Conservation (phyloP, 1,284 basidiomycete species). For the Sutorius eximius region DNA sequence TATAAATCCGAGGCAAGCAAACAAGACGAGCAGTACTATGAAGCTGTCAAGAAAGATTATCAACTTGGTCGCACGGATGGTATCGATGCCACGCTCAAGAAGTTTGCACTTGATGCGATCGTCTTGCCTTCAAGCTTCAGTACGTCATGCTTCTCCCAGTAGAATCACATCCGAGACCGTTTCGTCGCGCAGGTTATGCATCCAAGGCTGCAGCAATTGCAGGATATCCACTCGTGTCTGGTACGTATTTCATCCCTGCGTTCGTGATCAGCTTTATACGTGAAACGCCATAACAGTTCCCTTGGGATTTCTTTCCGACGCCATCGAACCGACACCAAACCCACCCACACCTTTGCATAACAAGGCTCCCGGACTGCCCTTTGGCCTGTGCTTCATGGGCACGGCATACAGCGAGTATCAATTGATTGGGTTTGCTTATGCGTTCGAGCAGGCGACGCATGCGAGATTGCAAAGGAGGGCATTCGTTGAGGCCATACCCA, state of each 20-base stretch:
- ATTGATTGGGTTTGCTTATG: slow-evolving; percentile 50
- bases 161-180: neutral
- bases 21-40: slow-evolving; percentile 39
- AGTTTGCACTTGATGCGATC: slow-evolving; percentile 45
- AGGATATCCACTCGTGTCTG: slow-evolving; percentile 28
- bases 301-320: slow-evolving; percentile 46
- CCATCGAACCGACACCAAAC: slow-evolving; percentile 25
- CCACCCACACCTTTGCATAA: slow-evolving; percentile 34
- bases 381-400: slow-evolving; percentile 52
- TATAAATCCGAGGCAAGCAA: slow-evolving; percentile 39
- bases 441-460: slow-evolving; percentile 56
- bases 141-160: slow-evolving; percentile 3
- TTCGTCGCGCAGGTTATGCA: slow-evolving; percentile 5
- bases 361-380: slow-evolving; percentile 44
- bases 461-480: slow-evolving; percentile 38
- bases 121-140: slow-evolving; percentile 40
- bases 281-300: slow-evolving; percentile 36
- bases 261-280: neutral
- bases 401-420: slow-evolving; percentile 52
- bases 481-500: slow-evolving; percentile 24
- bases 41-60: slow-evolving; percentile 38
- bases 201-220: slow-evolving; percentile 28
- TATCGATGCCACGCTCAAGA: slow-evolving; percentile 46
- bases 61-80: slow-evolving; percentile 42
- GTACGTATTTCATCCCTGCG: slow-evolving; percentile 8